Percentiles rank a stretch among this genome's conserved stretches.
These are phyloP conservation scores for Spiraea crenata DNA, from an alignment of 331 rosid genomes.

Conservation along the genomic window DNA sequence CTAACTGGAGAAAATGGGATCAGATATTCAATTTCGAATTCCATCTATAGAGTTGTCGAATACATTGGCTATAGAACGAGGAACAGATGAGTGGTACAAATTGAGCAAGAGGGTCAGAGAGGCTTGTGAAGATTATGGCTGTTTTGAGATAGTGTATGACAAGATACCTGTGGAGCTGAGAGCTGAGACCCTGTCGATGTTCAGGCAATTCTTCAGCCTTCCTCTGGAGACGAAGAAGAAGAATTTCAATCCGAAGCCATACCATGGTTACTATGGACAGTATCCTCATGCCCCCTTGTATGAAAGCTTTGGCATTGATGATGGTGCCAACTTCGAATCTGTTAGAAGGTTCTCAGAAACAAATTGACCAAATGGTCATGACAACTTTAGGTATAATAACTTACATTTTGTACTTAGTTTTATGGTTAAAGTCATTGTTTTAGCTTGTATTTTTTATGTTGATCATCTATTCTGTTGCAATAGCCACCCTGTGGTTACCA, in stretches of 20 bases:
- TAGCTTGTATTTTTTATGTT: background rate
- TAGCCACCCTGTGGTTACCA: background rate
- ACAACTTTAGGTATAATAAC: background rate
- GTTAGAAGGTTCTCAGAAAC: background rate
- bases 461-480: background rate
- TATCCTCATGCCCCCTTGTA: background rate
- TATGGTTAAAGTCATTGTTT: background rate
- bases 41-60: background rate
- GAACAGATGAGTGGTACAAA: slow-evolving; percentile 1
- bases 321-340: slow-evolving; percentile 2
- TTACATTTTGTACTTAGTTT: background rate
- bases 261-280: background rate
- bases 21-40: background rate
- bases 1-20: background rate
- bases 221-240: background rate
- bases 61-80: slow-evolving; percentile 4
- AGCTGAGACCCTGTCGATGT: slow-evolving; percentile 8
- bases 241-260: background rate
- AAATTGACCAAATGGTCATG: slow-evolving; percentile 1
- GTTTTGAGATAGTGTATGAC: slow-evolving; percentile 2
- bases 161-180: slow-evolving; percentile 5
- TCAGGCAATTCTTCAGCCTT: slow-evolving; percentile 2
- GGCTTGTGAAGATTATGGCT: slow-evolving; percentile 6
- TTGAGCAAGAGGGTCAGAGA: slow-evolving; percentile 7
- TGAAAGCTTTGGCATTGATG: background rate